phyloP scores from a whole-genome alignment of 2,329 filamentous ascomycete genomes.

The Xylaria sp. region DNA sequence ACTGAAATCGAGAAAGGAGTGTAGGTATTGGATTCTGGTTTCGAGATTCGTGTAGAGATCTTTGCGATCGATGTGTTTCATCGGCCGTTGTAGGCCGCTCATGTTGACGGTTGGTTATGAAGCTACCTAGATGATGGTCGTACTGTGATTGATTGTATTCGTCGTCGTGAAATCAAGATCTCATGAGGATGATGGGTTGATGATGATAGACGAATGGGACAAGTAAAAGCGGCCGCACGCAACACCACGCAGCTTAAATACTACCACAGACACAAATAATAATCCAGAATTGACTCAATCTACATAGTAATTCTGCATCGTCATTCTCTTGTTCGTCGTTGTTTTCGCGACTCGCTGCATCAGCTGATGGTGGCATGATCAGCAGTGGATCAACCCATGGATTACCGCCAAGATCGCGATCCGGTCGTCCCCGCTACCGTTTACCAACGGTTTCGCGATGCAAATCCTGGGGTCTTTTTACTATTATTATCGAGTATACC shows the following conservation, averaged over 20 bases:
- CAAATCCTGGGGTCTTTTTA: no score
- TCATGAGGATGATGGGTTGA: not conserved
- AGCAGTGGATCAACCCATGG: constrained; percentile 8
- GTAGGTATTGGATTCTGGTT: constrained; percentile 64
- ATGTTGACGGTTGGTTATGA: constrained; percentile 16
- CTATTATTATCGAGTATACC: no score
- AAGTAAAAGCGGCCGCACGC: not conserved
- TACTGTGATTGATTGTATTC: no score
- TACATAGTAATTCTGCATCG: no score
- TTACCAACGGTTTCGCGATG: no score
- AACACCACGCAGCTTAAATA: no score
- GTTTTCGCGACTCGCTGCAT: not conserved
- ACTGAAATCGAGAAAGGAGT: constrained; percentile 71
- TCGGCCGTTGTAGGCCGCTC: constrained; percentile 24
- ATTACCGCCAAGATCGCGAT: not conserved
- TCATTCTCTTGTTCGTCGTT: not conserved
- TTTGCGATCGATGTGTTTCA: constrained; percentile 62
- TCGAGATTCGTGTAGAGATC: constrained; percentile 68
- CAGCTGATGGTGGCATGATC: constrained; percentile 20
- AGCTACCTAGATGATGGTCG: no score
- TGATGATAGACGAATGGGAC: not conserved
- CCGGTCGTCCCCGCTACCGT: no score
- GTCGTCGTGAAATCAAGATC: not conserved
- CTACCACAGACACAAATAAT: no score
- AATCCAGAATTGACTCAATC: no score